These are phyloP conservation scores for Spongospora subterranea DNA, from an alignment of 208 protist species.

Conservation along the genomic window DNA sequence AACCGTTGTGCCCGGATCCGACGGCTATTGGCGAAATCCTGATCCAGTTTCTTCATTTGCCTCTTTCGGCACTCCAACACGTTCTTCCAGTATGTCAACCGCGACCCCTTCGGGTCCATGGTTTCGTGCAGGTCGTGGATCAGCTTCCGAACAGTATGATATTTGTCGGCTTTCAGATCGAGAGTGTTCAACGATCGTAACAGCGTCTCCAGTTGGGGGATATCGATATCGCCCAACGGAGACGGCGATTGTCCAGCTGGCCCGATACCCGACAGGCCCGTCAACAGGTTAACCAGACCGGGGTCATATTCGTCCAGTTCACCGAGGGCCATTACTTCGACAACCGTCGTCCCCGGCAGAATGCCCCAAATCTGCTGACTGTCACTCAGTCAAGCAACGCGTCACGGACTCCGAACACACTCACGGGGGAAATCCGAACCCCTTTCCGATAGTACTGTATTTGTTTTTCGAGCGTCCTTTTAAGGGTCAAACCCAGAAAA, in stretches of 20 bases:
- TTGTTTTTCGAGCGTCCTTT: background rate
- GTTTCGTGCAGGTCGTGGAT: background rate
- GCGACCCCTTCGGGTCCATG: background rate
- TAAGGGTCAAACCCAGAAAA: background rate
- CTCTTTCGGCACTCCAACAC: slow-evolving; percentile 18
- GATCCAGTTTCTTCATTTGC: slow-evolving; percentile 43
- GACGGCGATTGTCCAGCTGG: background rate
- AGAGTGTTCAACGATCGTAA: background rate
- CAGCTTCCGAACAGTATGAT: background rate
- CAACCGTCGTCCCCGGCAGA: too few relatives aligned
- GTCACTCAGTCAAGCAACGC: too few relatives aligned
- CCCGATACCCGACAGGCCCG: background rate
- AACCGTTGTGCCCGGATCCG: slow-evolving; percentile 3
- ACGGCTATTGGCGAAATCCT: background rate
- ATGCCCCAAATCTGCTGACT: too few relatives aligned
- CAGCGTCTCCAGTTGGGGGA: background rate
- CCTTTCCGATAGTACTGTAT: background rate
- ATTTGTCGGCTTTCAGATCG: background rate
- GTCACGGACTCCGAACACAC: too few relatives aligned
- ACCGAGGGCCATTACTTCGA: too few relatives aligned
- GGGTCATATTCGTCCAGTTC: background rate
- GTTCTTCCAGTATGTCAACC: background rate
- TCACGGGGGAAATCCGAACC: background rate
- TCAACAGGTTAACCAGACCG: background rate
- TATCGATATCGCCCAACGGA: background rate